Evolutionary conservation across 352 stramenopile genomes (phyloP).

Genomic region (Phytopythium boreale): DNA sequence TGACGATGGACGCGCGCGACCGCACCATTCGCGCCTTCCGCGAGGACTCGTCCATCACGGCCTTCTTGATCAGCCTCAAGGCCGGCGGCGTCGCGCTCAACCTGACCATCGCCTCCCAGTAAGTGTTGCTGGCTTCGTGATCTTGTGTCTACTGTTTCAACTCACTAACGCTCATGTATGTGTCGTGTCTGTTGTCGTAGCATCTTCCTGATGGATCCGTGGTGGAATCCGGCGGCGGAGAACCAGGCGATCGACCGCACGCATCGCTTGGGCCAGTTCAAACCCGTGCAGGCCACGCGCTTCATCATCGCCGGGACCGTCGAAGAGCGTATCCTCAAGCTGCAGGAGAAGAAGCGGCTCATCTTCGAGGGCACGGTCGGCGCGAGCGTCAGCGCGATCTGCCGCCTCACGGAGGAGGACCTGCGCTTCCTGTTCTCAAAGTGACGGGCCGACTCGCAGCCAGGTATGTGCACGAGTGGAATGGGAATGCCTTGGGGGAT

Average conservation of each 20-base stretch:
- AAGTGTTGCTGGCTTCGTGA: slow-evolving; percentile 16
- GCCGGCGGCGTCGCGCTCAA: slow-evolving; percentile 98
- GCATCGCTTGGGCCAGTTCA: slow-evolving; percentile 97
- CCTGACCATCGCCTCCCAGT: slow-evolving; percentile 96
- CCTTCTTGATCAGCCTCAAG: slow-evolving; percentile 98
- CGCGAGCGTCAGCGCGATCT: slow-evolving; percentile 84
- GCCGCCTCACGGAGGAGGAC: slow-evolving; percentile 92
- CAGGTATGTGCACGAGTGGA: not conserved
- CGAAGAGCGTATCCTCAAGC: slow-evolving; percentile 98
- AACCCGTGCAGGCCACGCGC: slow-evolving; percentile 94
- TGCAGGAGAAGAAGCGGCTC: slow-evolving; percentile 93
- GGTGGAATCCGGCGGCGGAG: slow-evolving; percentile 97
- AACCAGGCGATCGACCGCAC: slow-evolving; percentile 97
- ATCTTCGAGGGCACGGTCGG: slow-evolving; percentile 99
- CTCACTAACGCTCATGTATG: slow-evolving; percentile 6
- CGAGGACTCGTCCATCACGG: slow-evolving; percentile 91
- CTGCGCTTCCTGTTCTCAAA: slow-evolving; percentile 90
- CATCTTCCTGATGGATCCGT: slow-evolving; percentile 98
- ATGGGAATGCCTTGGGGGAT: not conserved
- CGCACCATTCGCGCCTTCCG: slow-evolving; percentile 76
- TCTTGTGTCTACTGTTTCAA: not conserved
- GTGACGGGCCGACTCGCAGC: slow-evolving; percentile 12
- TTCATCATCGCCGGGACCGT: slow-evolving; percentile 98
- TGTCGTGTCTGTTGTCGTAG: slow-evolving; percentile 22
- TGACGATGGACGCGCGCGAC: slow-evolving; percentile 87